Evolutionary conservation across 1,284 basidiomycete genomes (phyloP), one percentile per base, ranked within the genome.

Genomic region (Chalciporus sp.): DNA sequence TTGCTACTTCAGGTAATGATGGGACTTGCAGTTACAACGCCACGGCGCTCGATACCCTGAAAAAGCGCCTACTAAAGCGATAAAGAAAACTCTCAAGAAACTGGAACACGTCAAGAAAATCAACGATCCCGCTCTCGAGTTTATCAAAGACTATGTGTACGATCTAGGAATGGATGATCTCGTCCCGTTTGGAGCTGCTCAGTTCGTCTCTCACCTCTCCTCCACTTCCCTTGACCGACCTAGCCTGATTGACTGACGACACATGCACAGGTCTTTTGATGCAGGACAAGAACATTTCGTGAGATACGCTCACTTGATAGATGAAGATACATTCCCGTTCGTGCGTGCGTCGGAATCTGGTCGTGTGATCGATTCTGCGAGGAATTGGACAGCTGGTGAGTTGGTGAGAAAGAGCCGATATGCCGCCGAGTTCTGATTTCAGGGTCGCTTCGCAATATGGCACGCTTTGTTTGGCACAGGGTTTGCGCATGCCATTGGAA

Each of bases 11-110:
- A 23, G 2, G 23, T 23, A 23, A 2, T 23, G 23, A 23, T 23
- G 23, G 23, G 23, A 23, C 23, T 23, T 23, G 23, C 8, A 93
- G 90, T 68, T 95, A 8, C 87, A 94, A 71, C 76, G 93, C 7
- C 92, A 95, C 62, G 90, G 91, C 1, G 88, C 90, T 1, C 80
- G 93, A 31, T 93, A 80, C 61, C 93, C 93, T 0, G 90, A 89
- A 0, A 64, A 72, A 1, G 72, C 72, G 10, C 75, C 83, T 0
- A 69, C 73, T 0, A 61, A 62, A 6, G 62, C 64, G 2, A 86
- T 92, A 11, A 49, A 71, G 27, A 55, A 67, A 0, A 81, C 84
- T 0, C 59, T 90, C 4, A 56, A 64, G 14, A 86, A 84, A 63
- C 68, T 90, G 0, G 68, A 79, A 52, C 64, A 71, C 0, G 84